Conservation (phyloP, 2,329 filamentous ascomycete genomes). For the Colletotrichum falcatum region DNA sequence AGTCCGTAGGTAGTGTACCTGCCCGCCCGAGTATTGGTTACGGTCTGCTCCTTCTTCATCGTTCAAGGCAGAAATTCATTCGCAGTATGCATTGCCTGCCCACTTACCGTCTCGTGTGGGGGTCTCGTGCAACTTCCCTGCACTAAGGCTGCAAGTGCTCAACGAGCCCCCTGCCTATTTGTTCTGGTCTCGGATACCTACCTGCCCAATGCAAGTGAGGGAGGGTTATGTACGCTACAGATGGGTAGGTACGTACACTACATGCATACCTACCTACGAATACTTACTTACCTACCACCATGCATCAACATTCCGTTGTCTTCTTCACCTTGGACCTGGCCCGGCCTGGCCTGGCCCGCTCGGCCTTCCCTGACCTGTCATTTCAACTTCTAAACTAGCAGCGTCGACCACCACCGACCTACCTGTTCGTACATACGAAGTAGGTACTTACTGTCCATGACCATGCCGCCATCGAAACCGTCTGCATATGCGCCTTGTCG, state of each 20-base stretch:
- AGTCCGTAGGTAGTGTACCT: no score
- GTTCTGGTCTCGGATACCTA: slow-evolving; percentile 27
- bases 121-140: slow-evolving; percentile 34
- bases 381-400: slow-evolving; percentile 14
- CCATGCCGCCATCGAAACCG: slow-evolving; percentile 6
- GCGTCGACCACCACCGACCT: not conserved
- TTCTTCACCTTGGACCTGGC: not conserved
- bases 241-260: not conserved
- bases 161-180: slow-evolving; percentile 14
- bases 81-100: not conserved
- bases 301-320: slow-evolving; percentile 2
- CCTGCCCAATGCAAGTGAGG: not conserved
- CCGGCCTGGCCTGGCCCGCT: slow-evolving; percentile 5
- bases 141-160: slow-evolving; percentile 32
- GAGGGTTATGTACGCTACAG: not conserved
- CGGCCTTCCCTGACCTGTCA: slow-evolving; percentile 19
- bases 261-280: no score
- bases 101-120: slow-evolving; percentile 35
- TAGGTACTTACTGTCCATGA: not conserved
- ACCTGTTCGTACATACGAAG: not conserved
- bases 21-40: no score
- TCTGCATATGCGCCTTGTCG: slow-evolving; percentile 23
- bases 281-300: slow-evolving; percentile 4
- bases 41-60: not conserved
- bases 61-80: slow-evolving; percentile 5